Percentiles rank a stretch among this genome's conserved stretches.
phyloP scores from a whole-genome alignment of 352 stramenopile genomes.

The Achlya hypogyna region DNA sequence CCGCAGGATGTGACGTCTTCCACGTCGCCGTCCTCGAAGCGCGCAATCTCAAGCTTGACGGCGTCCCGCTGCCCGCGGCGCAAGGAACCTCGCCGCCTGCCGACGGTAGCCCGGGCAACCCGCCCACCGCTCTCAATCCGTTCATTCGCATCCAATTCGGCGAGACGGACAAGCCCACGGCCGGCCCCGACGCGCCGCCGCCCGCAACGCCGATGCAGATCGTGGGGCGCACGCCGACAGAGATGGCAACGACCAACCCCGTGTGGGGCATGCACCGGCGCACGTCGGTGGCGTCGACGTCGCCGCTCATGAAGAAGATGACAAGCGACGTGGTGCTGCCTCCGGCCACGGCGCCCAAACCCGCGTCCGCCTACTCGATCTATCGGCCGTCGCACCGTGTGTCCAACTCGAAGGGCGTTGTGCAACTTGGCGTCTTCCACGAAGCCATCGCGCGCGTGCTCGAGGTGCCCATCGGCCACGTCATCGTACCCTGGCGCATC shows the following conservation, averaged over 20 bases:
- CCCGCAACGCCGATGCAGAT: neutral
- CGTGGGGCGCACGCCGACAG: conserved; percentile 3
- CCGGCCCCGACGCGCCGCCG: neutral
- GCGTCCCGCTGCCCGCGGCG: neutral
- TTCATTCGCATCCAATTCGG: conserved; percentile 9
- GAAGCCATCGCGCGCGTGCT: neutral
- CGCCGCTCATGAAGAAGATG: neutral
- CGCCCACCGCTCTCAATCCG: neutral
- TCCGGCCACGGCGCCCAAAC: neutral
- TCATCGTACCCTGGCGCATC: conserved; percentile 4
- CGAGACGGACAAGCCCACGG: neutral
- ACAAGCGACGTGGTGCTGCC: neutral
- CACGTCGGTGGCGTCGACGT: neutral
- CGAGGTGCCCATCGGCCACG: conserved; percentile 6
- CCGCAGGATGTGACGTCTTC: conserved; percentile 11
- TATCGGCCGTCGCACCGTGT: neutral
- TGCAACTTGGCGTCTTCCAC: conserved; percentile 11
- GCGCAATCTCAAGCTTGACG: conserved; percentile 2
- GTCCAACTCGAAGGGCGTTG: neutral
- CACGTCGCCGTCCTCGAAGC: neutral
- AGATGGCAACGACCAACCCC: neutral
- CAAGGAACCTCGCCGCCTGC: neutral
- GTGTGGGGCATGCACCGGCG: neutral
- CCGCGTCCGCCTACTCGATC: conserved; percentile 9
- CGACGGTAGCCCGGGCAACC: neutral